Conservation (phyloP, 2,329 filamentous ascomycete species). For the Xylaria sp. region DNA sequence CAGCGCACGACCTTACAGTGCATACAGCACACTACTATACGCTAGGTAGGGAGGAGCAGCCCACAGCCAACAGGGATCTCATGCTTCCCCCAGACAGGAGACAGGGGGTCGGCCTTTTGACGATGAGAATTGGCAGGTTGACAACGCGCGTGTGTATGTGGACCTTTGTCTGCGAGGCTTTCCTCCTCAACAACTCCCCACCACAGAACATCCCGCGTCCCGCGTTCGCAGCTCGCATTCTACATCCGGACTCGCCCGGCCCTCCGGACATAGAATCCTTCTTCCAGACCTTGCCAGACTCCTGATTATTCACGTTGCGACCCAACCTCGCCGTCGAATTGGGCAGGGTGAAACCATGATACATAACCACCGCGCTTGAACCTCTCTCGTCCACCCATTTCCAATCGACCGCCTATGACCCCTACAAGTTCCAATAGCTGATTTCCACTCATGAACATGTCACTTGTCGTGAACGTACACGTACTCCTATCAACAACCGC, state of each 20-base stretch:
- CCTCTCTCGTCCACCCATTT: conserved; percentile 36
- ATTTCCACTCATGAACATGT: conserved; percentile 13
- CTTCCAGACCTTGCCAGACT: conserved; percentile 27
- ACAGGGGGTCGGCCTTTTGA: background rate
- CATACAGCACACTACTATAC: background rate
- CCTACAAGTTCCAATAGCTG: conserved; percentile 20
- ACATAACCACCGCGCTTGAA: conserved; percentile 37
- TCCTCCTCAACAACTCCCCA: conserved; percentile 19
- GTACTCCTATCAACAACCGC: conserved; percentile 13
- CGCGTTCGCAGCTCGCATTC: background rate
- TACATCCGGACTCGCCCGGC: conserved; percentile 8
- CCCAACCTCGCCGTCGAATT: conserved; percentile 39
- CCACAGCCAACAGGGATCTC: conserved; percentile 1
- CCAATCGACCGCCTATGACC: conserved; percentile 14
- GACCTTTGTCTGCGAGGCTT: conserved; percentile 23
- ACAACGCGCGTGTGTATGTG: conserved; percentile 16
- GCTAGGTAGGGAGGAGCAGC: background rate
- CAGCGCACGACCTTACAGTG: too few relatives aligned
- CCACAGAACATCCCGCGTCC: conserved; percentile 32
- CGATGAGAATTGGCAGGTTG: conserved; percentile 3
- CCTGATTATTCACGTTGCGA: conserved; percentile 35
- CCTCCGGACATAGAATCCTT: conserved; percentile 11
- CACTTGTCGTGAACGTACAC: conserved; percentile 18
- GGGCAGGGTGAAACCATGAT: conserved; percentile 39
- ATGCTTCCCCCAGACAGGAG: conserved; percentile 15